Conservation (phyloP, 305 asterid genomes). For the Fraxinus angustifolia region DNA sequence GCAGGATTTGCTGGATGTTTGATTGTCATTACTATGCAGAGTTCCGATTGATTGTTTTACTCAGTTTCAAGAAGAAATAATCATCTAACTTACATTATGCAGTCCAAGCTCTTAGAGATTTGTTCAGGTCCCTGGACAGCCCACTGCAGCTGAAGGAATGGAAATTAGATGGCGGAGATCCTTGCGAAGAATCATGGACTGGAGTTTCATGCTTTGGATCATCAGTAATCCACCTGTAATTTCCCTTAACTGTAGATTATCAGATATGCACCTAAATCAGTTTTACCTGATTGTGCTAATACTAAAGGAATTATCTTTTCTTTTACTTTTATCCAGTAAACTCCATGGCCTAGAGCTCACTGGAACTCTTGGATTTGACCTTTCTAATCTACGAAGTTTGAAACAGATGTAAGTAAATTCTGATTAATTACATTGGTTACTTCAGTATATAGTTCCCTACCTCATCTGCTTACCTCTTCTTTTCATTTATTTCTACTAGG, state of each 20-base stretch:
- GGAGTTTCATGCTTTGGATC: conserved; percentile 71
- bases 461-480: conserved; percentile 13
- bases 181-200: conserved; percentile 68
- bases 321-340: conserved; percentile 44
- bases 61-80: neutral
- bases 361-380: conserved; percentile 59
- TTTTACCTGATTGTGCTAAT: neutral
- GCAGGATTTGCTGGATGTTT: neutral
- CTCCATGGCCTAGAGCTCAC: conserved; percentile 63
- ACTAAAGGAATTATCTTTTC: neutral
- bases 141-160: conserved; percentile 58
- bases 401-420: conserved; percentile 59
- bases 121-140: conserved; percentile 59
- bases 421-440: neutral
- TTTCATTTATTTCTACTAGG: conserved; percentile 36
- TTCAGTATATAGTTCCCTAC: neutral
- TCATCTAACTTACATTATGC: conserved; percentile 26
- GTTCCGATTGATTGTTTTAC: neutral
- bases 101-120: conserved; percentile 66
- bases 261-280: neutral
- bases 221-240: conserved; percentile 63
- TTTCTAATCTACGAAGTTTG: conserved; percentile 53
- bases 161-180: conserved; percentile 73
- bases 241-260: conserved; percentile 9
- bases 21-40: neutral